Conservation (phyloP, 2,329 filamentous ascomycete species). For the Trichoderma simmonsii region DNA sequence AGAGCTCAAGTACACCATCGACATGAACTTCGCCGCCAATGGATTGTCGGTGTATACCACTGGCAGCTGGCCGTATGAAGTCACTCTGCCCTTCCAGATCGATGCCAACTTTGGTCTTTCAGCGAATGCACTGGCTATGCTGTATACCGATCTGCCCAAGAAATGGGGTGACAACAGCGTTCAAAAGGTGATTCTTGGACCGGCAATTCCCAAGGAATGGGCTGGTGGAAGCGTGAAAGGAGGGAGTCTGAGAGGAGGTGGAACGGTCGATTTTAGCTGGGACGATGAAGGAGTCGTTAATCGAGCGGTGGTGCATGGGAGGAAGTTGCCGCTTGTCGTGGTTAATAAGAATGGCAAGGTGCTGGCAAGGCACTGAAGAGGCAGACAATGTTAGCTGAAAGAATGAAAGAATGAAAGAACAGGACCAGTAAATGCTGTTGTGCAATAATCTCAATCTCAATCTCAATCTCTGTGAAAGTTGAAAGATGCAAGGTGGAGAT, state of each 20-base stretch:
- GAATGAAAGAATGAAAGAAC: neutral
- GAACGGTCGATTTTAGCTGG: slow-evolving; percentile 18
- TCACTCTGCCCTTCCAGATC: slow-evolving; percentile 28
- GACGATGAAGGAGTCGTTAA: slow-evolving; percentile 9
- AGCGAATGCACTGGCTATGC: slow-evolving; percentile 14
- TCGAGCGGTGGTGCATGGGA: slow-evolving; percentile 1
- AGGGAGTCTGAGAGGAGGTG: slow-evolving; percentile 13
- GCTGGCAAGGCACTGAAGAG: neutral
- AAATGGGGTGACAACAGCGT: slow-evolving; percentile 1
- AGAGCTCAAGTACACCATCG: slow-evolving; percentile 46
- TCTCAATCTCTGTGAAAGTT: no score
- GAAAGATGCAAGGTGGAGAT: neutral
- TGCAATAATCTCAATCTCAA: neutral
- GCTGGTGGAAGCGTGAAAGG: slow-evolving; percentile 16
- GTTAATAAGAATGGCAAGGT: slow-evolving; percentile 16
- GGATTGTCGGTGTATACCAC: slow-evolving; percentile 5
- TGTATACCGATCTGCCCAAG: slow-evolving; percentile 10
- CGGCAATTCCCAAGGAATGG: slow-evolving; percentile 18
- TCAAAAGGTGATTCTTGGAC: slow-evolving; percentile 15
- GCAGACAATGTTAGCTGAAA: neutral
- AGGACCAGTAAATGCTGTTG: neutral
- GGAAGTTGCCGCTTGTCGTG: neutral
- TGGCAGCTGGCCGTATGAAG: slow-evolving; percentile 15
- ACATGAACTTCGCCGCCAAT: slow-evolving; percentile 43
- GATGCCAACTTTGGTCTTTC: slow-evolving; percentile 29